Evolutionary conservation across 768 basidiomycete genomes (phyloP).

Genomic region (Dictyophora rubrovolvata): DNA sequence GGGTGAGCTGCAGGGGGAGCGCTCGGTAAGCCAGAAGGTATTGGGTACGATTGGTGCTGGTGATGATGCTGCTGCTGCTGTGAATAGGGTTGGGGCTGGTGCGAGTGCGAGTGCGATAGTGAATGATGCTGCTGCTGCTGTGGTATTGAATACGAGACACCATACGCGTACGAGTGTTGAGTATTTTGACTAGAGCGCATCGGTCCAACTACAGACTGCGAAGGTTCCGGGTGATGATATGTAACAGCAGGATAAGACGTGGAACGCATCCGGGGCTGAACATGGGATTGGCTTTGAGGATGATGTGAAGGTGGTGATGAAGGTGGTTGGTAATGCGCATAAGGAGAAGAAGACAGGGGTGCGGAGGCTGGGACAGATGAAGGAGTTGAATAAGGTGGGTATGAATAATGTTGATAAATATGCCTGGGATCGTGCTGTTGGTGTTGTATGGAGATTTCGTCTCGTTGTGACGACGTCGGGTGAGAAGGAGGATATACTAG

Average conservation of each 20-base stretch:
- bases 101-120: neutral
- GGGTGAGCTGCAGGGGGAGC: neutral
- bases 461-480: conserved; percentile 12
- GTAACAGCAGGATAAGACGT: neutral
- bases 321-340: conserved; percentile 41
- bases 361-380: conserved; percentile 29
- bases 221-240: conserved; percentile 13
- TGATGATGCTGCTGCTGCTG: conserved; percentile 22
- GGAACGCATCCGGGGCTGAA: conserved; percentile 16
- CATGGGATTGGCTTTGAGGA: conserved; percentile 19
- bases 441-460: conserved; percentile 29
- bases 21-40: conserved; percentile 5
- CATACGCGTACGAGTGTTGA: conserved; percentile 13
- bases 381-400: conserved; percentile 21
- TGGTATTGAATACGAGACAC: conserved; percentile 6
- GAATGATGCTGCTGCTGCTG: conserved; percentile 22
- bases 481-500: conserved; percentile 1
- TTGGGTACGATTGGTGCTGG: neutral
- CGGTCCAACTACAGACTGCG: conserved; percentile 11
- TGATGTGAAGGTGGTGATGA: conserved; percentile 19
- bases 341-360: conserved; percentile 22
- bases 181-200: neutral
- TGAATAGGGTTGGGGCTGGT: conserved; percentile 12
- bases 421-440: neutral
- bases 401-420: conserved; percentile 31